These are phyloP conservation scores for Puccinia novopanici DNA, from an alignment of 1,284 basidiomycete genomes.

Conservation along the genomic window DNA sequence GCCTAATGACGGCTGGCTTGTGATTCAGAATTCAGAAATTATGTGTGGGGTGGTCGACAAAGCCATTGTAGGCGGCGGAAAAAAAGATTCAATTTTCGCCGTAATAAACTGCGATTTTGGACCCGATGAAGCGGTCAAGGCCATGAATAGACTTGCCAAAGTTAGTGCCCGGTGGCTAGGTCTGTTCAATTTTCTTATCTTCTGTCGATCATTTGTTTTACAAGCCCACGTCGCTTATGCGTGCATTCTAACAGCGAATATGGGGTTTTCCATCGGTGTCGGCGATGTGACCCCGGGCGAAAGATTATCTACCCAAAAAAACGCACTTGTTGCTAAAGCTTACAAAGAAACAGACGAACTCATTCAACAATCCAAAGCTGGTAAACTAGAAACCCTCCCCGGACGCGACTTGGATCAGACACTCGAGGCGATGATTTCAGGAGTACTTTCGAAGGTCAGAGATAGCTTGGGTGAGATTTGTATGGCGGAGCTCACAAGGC, in stretches of 20 bases:
- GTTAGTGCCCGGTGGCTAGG: slow-evolving; percentile 91
- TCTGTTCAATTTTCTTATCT: slow-evolving; percentile 60
- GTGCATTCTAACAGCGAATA: slow-evolving; percentile 70
- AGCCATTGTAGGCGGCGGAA: slow-evolving; percentile 94
- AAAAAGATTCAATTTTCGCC: slow-evolving; percentile 99
- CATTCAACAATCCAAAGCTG: slow-evolving; percentile 86
- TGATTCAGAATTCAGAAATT: slow-evolving; percentile 95
- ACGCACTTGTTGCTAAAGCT: slow-evolving; percentile 80
- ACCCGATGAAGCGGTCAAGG: slow-evolving; percentile 84
- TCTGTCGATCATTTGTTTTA: background rate
- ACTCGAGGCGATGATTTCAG: slow-evolving; percentile 90
- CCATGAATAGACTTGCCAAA: slow-evolving; percentile 96
- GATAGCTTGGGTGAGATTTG: slow-evolving; percentile 95
- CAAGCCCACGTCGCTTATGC: slow-evolving; percentile 8
- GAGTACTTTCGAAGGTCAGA: slow-evolving; percentile 88
- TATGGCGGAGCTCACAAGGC: slow-evolving; percentile 92
- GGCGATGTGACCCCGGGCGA: slow-evolving; percentile 97
- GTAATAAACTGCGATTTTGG: slow-evolving; percentile 98
- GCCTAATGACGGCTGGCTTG: slow-evolving; percentile 97
- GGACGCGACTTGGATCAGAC: slow-evolving; percentile 97
- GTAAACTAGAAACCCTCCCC: slow-evolving; percentile 89
- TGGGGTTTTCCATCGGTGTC: slow-evolving; percentile 96
- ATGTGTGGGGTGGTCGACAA: slow-evolving; percentile 99
- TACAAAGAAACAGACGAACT: slow-evolving; percentile 84
- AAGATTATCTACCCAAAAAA: slow-evolving; percentile 76